Conservation (phyloP, 164 flowering plant species). For the Taxillus chinensis region DNA sequence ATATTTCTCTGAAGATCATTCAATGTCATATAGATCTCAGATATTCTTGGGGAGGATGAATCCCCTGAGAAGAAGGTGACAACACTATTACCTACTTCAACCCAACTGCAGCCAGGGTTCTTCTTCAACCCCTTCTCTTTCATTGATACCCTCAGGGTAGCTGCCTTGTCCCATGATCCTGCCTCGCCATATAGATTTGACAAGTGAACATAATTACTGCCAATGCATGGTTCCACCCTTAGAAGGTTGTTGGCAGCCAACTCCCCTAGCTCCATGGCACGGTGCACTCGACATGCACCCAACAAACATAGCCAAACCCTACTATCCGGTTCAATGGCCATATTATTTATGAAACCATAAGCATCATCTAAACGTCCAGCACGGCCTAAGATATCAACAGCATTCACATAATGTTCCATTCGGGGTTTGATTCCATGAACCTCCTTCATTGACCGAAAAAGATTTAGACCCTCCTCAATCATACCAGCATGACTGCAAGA, state of each 20-base stretch:
- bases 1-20: slow-evolving; percentile 27
- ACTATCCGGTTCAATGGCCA: slow-evolving; percentile 40
- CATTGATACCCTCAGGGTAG: slow-evolving; percentile 29
- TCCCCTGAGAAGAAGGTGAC: slow-evolving; percentile 38
- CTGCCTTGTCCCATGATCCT: slow-evolving; percentile 37
- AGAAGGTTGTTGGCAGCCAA: slow-evolving; percentile 29
- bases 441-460: slow-evolving; percentile 33
- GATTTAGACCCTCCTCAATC: slow-evolving; percentile 32
- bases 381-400: slow-evolving; percentile 50
- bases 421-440: slow-evolving; percentile 30
- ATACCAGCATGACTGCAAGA: slow-evolving; percentile 59
- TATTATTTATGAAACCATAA: slow-evolving; percentile 27
- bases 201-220: slow-evolving; percentile 35
- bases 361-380: slow-evolving; percentile 49
- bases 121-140: slow-evolving; percentile 43
- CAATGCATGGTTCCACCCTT: slow-evolving; percentile 28
- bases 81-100: slow-evolving; percentile 33
- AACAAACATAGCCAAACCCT: slow-evolving; percentile 47
- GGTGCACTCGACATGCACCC: slow-evolving; percentile 29
- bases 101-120: slow-evolving; percentile 60
- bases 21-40: slow-evolving; percentile 27
- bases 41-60: slow-evolving; percentile 26
- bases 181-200: slow-evolving; percentile 41
- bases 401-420: slow-evolving; percentile 48
- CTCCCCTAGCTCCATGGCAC: slow-evolving; percentile 40